Evolutionary conservation across 345 rosid species (phyloP), one percentile per base, ranked within the genome.

Genomic region (Eutrema japonicum): DNA sequence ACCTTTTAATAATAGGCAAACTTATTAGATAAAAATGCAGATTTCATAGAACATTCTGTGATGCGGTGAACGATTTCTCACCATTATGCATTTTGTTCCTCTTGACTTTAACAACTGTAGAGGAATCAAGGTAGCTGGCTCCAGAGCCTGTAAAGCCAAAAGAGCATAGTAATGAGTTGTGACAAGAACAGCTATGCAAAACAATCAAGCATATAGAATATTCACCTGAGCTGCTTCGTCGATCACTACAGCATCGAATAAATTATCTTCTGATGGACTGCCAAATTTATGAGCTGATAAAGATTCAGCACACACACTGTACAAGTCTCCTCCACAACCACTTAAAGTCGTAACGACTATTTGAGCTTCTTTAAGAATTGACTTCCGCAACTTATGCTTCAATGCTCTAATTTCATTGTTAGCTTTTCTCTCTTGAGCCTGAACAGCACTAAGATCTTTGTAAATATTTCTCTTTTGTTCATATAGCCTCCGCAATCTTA

Each of bases 301-400:
- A 66, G 95, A 85, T 72, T 91, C 99, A 60, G 96, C 84, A 81
- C 99, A 94, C 46, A 94, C 97, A 58, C 83, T 88, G 77, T 85
- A 89, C 42, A 94, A 89, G 82, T 94, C 99, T 75, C 99, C 99
- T 80, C 99, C 99, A 80, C 88, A 91, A n/a, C 99, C 99, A 72
- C 99, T 89, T 77, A 94, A 77, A 8, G 99, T 94, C 2, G 97
- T 85, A 49, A 92, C 89, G 14, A 94, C 93, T 77, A 94, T 89
- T 77, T 94, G 97, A 69, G 99, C 99, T 76, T 94, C 99, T 85
- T 79, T 89, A 68, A 94, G 76, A 66, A 94, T 87, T 11, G 88
- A 83, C 78, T 82, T 94, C 75, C 97, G 84, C 81, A 94, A 56
- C 77, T 87, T 94, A 82, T 87, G 81, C 73, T 78, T 89, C 83